phyloP scores from a whole-genome alignment of 192 early-diverging fungal genomes.

The Coemansia reversa region DNA sequence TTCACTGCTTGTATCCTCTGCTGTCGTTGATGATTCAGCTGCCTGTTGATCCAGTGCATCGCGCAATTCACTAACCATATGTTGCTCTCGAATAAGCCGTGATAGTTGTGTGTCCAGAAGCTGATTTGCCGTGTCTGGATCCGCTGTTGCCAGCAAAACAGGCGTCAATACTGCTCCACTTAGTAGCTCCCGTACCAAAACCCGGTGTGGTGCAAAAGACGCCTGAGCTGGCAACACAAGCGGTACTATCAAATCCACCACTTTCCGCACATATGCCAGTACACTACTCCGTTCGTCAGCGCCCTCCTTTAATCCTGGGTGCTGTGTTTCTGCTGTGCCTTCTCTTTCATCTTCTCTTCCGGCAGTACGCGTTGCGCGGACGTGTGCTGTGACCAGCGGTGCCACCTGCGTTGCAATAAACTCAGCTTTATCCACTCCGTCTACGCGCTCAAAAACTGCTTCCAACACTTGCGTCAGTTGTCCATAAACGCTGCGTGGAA shows the following conservation, averaged over 20 bases:
- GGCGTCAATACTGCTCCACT: slow-evolving; percentile 69
- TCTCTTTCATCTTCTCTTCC: slow-evolving; percentile 29
- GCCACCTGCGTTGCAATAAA: slow-evolving; percentile 63
- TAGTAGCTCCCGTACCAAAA: slow-evolving; percentile 76
- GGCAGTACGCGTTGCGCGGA: slow-evolving; percentile 57
- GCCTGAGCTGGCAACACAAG: slow-evolving; percentile 64
- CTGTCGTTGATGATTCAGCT: background rate
- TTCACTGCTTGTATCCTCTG: slow-evolving; percentile 2
- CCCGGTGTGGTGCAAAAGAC: slow-evolving; percentile 57
- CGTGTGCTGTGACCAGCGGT: slow-evolving; percentile 71
- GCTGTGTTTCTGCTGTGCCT: slow-evolving; percentile 34
- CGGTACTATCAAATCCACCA: slow-evolving; percentile 64
- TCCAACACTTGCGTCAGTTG: slow-evolving; percentile 36
- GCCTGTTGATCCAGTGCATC: slow-evolving; percentile 68
- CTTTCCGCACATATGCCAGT: slow-evolving; percentile 62
- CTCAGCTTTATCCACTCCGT: slow-evolving; percentile 59
- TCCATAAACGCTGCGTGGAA: slow-evolving; percentile 33
- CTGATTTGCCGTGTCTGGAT: slow-evolving; percentile 89
- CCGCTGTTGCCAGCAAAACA: slow-evolving; percentile 63
- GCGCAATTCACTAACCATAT: slow-evolving; percentile 71
- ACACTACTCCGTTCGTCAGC: slow-evolving; percentile 30
- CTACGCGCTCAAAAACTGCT: slow-evolving; percentile 25
- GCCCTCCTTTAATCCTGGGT: slow-evolving; percentile 2
- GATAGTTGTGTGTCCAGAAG: slow-evolving; percentile 63
- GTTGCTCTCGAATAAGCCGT: slow-evolving; percentile 53